Conservation (phyloP, 208 protist species). For the Balamuthia mandrillaris region DNA sequence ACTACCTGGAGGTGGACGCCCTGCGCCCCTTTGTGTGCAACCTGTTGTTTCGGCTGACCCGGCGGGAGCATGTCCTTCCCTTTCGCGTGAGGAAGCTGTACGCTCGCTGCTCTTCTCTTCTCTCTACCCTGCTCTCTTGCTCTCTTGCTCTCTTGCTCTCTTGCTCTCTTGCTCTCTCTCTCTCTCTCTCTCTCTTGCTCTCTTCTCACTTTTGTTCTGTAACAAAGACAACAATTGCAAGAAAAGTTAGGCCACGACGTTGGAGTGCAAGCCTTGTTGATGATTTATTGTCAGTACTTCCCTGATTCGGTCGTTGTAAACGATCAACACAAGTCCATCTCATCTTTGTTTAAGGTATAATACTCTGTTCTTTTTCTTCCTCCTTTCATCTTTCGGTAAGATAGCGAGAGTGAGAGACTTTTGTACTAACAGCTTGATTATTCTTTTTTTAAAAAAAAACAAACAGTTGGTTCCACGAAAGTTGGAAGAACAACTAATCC, state of each 20-base stretch:
- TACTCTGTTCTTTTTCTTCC: too few relatives aligned
- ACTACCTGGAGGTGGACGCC: neutral
- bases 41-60: neutral
- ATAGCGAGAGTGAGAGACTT: too few relatives aligned
- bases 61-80: neutral
- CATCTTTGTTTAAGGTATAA: neutral
- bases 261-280: neutral
- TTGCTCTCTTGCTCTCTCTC: neutral
- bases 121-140: neutral
- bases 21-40: slow-evolving; percentile 25
- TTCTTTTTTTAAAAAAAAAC: too few relatives aligned
- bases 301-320: neutral
- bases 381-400: too few relatives aligned
- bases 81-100: neutral
- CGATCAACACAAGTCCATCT: neutral
- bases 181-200: too few relatives aligned
- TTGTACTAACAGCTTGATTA: too few relatives aligned
- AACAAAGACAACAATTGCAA: too few relatives aligned
- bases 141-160: neutral
- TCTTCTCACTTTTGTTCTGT: too few relatives aligned
- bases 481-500: too few relatives aligned
- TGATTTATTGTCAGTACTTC: neutral
- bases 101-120: neutral
- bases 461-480: too few relatives aligned
- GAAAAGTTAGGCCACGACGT: neutral